A percentile compares a stretch with the other conserved stretches of the same genome.
phyloP scores from a whole-genome alignment of 768 basidiomycete genomes.

The Auricularia sp. region DNA sequence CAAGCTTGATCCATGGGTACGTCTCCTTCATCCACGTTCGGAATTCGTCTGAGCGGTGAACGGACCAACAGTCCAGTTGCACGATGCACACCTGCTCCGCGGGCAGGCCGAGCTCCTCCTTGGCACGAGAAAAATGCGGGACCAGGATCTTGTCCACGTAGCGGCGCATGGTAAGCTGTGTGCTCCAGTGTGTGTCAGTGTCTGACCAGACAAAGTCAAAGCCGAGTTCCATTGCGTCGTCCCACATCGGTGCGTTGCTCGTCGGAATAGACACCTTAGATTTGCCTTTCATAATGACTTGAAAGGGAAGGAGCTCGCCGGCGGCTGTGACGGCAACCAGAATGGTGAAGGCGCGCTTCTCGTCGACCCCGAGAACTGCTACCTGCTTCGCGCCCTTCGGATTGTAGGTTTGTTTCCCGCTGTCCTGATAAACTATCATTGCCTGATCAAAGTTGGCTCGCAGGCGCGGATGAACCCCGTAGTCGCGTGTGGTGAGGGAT shows the following conservation, averaged over 20 bases:
- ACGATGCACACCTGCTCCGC: constrained; percentile 5
- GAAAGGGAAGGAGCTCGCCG: constrained; percentile 28
- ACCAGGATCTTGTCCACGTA: constrained; percentile 6
- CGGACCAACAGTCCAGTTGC: constrained; percentile 19
- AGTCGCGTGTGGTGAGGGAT: constrained; percentile 18
- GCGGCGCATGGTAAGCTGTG: constrained; percentile 5
- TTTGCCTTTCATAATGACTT: constrained; percentile 28
- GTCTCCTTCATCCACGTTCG: constrained; percentile 23
- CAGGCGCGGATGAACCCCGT: constrained; percentile 19
- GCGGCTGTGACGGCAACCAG: constrained; percentile 22
- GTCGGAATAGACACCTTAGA: constrained; percentile 19
- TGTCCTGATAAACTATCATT: constrained; percentile 19
- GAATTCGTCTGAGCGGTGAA: constrained; percentile 28
- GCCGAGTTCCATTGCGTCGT: constrained; percentile 15
- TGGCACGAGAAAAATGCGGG: constrained; percentile 6
- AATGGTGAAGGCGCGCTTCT: constrained; percentile 35
- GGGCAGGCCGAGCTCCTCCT: neutral
- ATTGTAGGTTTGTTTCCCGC: constrained; percentile 21
- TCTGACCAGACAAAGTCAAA: constrained; percentile 19
- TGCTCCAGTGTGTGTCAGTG: constrained; percentile 11
- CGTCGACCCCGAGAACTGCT: constrained; percentile 23
- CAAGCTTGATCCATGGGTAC: constrained; percentile 23
- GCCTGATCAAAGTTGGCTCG: constrained; percentile 31
- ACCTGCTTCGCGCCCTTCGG: constrained; percentile 27
- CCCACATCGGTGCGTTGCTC: constrained; percentile 8